phyloP scores from a whole-genome alignment of 257 asterid genomes.

The Nicotiana sylvestris region DNA sequence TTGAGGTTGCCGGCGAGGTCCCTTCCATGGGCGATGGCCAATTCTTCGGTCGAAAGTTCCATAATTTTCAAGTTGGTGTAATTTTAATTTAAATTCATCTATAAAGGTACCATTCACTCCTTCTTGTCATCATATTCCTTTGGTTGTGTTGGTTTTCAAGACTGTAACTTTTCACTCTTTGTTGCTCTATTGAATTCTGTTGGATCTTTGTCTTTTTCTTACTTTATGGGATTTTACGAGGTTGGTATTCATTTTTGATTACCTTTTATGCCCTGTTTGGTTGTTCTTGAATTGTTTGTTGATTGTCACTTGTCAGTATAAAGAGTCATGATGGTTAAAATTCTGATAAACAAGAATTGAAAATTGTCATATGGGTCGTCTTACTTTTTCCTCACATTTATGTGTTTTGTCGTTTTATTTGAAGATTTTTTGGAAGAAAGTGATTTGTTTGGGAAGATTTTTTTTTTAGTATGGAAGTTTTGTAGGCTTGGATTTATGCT shows the following conservation, averaged over 20 bases:
- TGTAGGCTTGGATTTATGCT: no score
- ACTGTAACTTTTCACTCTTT: not conserved
- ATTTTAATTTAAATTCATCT: no score
- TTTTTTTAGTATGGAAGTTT: no score
- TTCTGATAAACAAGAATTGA: not conserved
- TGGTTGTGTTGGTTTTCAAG: not conserved
- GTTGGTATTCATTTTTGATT: not conserved
- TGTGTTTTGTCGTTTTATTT: no score
- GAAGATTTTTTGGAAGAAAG: no score
- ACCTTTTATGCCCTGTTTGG: not conserved
- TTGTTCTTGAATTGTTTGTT: not conserved
- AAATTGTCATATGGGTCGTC: no score
- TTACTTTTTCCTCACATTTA: no score
- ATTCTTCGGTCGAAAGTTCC: no score
- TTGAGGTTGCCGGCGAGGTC: no score
- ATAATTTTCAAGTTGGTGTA: no score
- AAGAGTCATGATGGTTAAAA: not conserved
- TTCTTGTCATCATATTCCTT: not conserved
- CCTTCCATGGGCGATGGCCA: no score
- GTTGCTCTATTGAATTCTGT: slow-evolving; percentile 12
- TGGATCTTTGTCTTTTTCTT: slow-evolving; percentile 20
- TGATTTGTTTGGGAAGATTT: no score
- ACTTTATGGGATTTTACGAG: not conserved
- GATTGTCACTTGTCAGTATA: not conserved
- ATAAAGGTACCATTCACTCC: slow-evolving; percentile 10